Percentiles rank a stretch among this genome's conserved stretches.
Conservation (phyloP, 805 yeast species). For the Hanseniaspora occidentalis region DNA sequence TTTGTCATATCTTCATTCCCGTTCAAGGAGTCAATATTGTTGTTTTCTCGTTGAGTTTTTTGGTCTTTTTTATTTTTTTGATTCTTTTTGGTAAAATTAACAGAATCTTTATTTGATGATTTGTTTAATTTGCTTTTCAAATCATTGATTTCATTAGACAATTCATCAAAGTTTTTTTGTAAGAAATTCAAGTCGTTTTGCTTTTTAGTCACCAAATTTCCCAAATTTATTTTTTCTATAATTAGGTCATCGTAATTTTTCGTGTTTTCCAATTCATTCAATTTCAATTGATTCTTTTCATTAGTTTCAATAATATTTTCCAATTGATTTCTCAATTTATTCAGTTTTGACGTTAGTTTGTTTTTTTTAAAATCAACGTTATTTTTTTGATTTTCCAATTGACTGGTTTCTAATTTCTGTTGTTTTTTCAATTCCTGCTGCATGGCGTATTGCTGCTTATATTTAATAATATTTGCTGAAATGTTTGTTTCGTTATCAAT, state of each 20-base stretch:
- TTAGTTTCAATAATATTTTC: constrained; percentile 1
- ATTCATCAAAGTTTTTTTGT: background rate
- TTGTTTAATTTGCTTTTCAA: background rate
- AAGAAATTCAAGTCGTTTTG: background rate
- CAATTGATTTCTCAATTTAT: background rate
- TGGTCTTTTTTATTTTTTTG: background rate
- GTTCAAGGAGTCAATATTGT: background rate
- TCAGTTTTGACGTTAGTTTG: constrained; percentile 10
- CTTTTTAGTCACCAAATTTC: background rate
- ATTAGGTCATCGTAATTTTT: background rate
- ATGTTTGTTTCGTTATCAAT: constrained; percentile 19
- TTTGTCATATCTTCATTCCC: too few species aligned
- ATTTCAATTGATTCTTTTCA: constrained; percentile 15
- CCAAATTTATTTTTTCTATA: too few species aligned
- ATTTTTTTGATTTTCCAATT: constrained; percentile 22
- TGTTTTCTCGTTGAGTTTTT: background rate
- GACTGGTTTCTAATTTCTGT: constrained; percentile 22
- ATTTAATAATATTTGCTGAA: constrained; percentile 18
- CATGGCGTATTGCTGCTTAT: constrained; percentile 22
- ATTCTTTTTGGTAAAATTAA: background rate
- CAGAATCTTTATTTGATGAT: background rate
- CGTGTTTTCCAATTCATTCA: constrained; percentile 13
- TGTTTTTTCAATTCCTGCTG: constrained; percentile 22
- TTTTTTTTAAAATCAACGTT: constrained; percentile 20
- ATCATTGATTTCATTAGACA: background rate